Conservation (phyloP, 345 rosid species). For the Turritis glabra region DNA sequence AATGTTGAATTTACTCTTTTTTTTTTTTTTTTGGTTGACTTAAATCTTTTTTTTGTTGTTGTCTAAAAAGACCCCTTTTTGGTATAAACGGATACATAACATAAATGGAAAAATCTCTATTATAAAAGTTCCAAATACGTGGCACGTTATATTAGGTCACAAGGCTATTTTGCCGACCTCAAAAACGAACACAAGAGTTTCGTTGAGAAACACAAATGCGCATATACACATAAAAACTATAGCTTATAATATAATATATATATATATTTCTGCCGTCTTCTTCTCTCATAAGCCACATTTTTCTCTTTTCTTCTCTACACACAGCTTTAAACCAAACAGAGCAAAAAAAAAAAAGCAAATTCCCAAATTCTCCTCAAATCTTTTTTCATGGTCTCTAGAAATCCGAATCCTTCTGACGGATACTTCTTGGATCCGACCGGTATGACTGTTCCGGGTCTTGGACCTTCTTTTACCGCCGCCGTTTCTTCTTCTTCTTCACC, state of each 20-base stretch:
- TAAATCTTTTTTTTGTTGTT: too few species aligned
- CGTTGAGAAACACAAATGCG: constrained; percentile 1
- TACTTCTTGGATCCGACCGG: constrained; percentile 67
- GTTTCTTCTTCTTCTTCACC: constrained; percentile 33
- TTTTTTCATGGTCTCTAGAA: constrained; percentile 58
- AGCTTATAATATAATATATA: not conserved
- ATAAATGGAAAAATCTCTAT: not conserved
- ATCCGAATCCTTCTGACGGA: constrained; percentile 61
- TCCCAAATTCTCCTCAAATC: not conserved
- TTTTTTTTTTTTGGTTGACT: not conserved
- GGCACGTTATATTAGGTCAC: constrained; percentile 11
- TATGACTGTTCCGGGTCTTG: constrained; percentile 66
- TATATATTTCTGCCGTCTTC: constrained; percentile 13
- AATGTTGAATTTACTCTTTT: not conserved
- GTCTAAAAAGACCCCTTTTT: not conserved
- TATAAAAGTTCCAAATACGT: not conserved
- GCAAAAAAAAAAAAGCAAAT: not conserved
- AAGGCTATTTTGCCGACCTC: constrained; percentile 14
- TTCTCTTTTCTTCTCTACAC: not conserved
- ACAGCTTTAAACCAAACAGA: constrained; percentile 1
- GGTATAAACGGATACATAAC: not conserved
- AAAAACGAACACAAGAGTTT: not conserved
- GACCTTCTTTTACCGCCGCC: constrained; percentile 45
- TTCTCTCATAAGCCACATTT: constrained; percentile 11
- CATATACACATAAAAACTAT: not conserved